phyloP scores from a whole-genome alignment of 2,329 filamentous ascomycete species.

The Aspergillus versicolor region DNA sequence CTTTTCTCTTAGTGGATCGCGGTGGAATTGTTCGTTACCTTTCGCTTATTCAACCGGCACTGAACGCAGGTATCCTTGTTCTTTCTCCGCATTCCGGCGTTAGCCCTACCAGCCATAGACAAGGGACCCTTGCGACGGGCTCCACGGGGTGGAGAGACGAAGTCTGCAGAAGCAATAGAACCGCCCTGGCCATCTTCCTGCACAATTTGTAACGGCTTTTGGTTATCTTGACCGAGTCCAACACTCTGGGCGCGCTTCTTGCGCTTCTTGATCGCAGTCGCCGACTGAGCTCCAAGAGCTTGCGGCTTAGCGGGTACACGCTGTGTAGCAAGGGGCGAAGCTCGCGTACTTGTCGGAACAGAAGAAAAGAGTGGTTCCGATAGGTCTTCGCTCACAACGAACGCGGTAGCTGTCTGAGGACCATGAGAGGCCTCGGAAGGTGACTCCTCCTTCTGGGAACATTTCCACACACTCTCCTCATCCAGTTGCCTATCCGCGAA shows the following conservation, averaged over 20 bases:
- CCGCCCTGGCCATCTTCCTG: constrained; percentile 45
- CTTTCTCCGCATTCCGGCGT: constrained; percentile 43
- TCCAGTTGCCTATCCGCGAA: constrained; percentile 33
- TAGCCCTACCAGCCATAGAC: constrained; percentile 39
- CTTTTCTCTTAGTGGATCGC: neutral
- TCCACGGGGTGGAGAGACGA: constrained; percentile 42
- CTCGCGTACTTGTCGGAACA: constrained; percentile 24
- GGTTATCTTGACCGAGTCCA: constrained; percentile 28
- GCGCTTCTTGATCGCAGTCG: constrained; percentile 34
- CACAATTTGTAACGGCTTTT: constrained; percentile 42
- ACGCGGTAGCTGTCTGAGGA: constrained; percentile 30
- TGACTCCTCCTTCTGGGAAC: constrained; percentile 24
- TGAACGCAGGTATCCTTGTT: constrained; percentile 47
- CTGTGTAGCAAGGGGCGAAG: constrained; percentile 24
- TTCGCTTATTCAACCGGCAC: constrained; percentile 45
- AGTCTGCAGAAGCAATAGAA: constrained; percentile 42
- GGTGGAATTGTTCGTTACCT: constrained; percentile 31
- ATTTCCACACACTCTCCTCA: constrained; percentile 33
- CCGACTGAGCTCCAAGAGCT: constrained; percentile 33
- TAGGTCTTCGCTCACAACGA: constrained; percentile 36
- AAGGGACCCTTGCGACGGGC: constrained; percentile 45
- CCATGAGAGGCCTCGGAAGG: constrained; percentile 26
- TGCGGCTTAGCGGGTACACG: constrained; percentile 27
- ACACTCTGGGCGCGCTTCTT: constrained; percentile 31
- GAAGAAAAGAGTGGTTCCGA: constrained; percentile 30